Conservation (phyloP, 768 basidiomycete genomes). For the Daedaleopsis nitida region DNA sequence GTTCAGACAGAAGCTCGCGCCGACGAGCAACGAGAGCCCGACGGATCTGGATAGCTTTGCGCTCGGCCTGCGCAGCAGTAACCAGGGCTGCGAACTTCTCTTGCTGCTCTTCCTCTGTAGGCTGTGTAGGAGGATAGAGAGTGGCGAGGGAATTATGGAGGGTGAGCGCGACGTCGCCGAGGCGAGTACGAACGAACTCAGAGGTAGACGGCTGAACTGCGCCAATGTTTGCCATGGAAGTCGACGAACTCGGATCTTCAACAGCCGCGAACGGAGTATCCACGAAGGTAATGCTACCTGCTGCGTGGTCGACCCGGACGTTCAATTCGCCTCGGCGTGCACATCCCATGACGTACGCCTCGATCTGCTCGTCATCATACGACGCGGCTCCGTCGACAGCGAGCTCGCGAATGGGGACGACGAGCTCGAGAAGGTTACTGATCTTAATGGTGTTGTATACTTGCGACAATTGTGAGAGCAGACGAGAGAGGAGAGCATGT, state of each 20-base stretch:
- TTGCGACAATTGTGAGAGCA: slow-evolving; percentile 89
- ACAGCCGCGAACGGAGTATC: slow-evolving; percentile 67
- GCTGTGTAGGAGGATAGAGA: slow-evolving; percentile 48
- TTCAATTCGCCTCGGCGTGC: slow-evolving; percentile 84
- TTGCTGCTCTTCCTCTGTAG: slow-evolving; percentile 57
- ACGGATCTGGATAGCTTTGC: slow-evolving; percentile 73
- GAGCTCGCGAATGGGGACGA: slow-evolving; percentile 67
- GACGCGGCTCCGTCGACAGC: slow-evolving; percentile 45
- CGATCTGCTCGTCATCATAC: slow-evolving; percentile 77
- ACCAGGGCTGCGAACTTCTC: slow-evolving; percentile 61
- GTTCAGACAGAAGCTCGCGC: slow-evolving; percentile 81
- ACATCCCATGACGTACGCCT: slow-evolving; percentile 93
- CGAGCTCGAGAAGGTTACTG: slow-evolving; percentile 73
- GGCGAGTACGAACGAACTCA: slow-evolving; percentile 74
- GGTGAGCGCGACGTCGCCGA: slow-evolving; percentile 72
- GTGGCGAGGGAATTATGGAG: slow-evolving; percentile 70
- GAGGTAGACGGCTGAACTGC: slow-evolving; percentile 71
- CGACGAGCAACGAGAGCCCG: slow-evolving; percentile 85
- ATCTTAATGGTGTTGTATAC: slow-evolving; percentile 90
- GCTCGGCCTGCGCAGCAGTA: slow-evolving; percentile 69
- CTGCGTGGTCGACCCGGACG: slow-evolving; percentile 87
- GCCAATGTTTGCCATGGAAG: slow-evolving; percentile 36
- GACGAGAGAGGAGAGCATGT: slow-evolving; percentile 87
- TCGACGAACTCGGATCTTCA: slow-evolving; percentile 39
- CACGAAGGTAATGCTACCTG: slow-evolving; percentile 80